Base-by-base conservation (phyloP, 2,329 filamentous ascomycete species). In the Pezicula neosporulosa region DNA sequence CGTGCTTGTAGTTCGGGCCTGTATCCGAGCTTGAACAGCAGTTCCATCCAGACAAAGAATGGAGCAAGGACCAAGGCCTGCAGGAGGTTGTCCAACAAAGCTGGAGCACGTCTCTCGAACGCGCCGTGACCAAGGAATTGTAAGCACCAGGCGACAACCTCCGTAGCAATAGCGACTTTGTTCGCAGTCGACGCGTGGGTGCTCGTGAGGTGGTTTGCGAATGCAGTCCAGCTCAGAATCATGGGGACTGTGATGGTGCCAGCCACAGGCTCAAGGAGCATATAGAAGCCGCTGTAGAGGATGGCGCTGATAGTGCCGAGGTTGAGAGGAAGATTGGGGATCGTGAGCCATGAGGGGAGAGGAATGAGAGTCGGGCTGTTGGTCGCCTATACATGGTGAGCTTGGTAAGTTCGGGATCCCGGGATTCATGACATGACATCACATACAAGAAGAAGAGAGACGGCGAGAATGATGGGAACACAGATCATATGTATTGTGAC, bases 31-130 rank as follows among this genome's bases (percentile, higher is more conserved):
- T 79, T 84, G 76, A 99, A 99, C 24, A 99, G 78, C 21, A 95
- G 73, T 74, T 97, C 92, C 62, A 99, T 87, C 89, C 94, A 99
- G 52, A 97, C 93, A 63, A 97, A 99, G 64, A 99, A 87, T 8
- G 94, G 94, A 0, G 94, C 94, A 21, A 97, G 78, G 65, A 97
- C 93, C 57, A 97, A 70, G 27, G 94, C 92, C 72, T 97, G 94
- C 44, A 95, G 78, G 39, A 97, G 72, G 65, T 97, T 97, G 72
- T 97, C 92, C 44, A 97, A 74, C 57, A 97, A 73, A 4, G 92
- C 93, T 7, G 93, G 94, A 3, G 92, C 90, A 48, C 93, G 83
- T 18, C 89, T 84, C 71, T 97, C 94, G 61, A 90, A 97, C 47
- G 80, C 83, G 36, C 91, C 92, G 66, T 99, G 94, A 27, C 94